Conservation (phyloP, 2,329 filamentous ascomycete genomes). For the Phoma herbarum region DNA sequence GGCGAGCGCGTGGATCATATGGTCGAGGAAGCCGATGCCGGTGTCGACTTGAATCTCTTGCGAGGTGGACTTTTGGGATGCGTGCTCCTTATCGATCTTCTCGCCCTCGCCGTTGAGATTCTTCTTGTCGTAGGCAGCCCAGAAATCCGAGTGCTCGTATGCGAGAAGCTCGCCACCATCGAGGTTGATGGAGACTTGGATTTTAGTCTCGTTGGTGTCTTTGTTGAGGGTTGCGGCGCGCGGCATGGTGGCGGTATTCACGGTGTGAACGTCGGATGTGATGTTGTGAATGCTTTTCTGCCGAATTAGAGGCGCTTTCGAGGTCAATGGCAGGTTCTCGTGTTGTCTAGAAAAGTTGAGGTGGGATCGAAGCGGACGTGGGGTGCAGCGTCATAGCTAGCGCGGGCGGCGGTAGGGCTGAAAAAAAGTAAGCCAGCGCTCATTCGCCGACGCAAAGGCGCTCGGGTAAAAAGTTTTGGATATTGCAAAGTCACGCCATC, state of each 20-base stretch:
- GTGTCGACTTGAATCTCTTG: constrained; percentile 90
- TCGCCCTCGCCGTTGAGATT: constrained; percentile 43
- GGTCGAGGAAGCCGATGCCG: constrained; percentile 96
- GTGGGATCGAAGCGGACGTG: constrained; percentile 27
- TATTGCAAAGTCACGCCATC: constrained; percentile 32
- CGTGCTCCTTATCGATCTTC: constrained; percentile 68
- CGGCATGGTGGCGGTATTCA: constrained; percentile 38
- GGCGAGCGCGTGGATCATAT: constrained; percentile 96
- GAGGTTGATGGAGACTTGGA: constrained; percentile 89
- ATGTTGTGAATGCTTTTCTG: neutral
- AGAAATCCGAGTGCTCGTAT: constrained; percentile 57
- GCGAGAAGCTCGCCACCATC: constrained; percentile 77
- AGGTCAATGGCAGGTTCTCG: constrained; percentile 13
- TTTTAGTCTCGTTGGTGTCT: constrained; percentile 98
- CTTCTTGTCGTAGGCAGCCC: constrained; percentile 57
- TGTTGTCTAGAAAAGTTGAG: constrained; percentile 30
- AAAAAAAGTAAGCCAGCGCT: constrained; percentile 35
- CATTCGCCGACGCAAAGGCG: constrained; percentile 32
- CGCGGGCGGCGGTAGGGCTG: constrained; percentile 42
- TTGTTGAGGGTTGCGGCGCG: constrained; percentile 83
- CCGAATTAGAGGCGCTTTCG: neutral
- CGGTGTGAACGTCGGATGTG: neutral
- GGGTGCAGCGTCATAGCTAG: constrained; percentile 31
- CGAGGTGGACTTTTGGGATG: constrained; percentile 81
- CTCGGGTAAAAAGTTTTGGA: constrained; percentile 37